A percentile compares a stretch with the other conserved stretches of the same genome.
These are phyloP conservation scores for Calonectria naviculata DNA, from an alignment of 2,329 filamentous ascomycete genomes.

Conservation along the genomic window DNA sequence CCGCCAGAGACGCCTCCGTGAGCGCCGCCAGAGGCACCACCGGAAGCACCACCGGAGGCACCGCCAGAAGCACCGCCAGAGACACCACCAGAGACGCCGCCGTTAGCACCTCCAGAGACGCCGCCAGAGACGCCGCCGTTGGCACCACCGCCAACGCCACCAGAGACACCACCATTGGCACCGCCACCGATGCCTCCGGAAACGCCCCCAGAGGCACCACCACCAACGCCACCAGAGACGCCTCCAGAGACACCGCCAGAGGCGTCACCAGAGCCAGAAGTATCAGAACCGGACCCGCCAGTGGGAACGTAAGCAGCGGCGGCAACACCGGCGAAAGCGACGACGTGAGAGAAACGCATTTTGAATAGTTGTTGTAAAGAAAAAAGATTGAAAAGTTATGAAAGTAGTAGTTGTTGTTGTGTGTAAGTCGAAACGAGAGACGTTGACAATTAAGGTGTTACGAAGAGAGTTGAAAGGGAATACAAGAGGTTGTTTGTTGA, in stretches of 20 bases:
- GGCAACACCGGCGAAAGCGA: constrained; percentile 40
- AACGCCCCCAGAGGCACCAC: background rate
- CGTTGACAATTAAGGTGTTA: background rate
- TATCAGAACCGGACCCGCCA: constrained; percentile 24
- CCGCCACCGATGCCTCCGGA: background rate
- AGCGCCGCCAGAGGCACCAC: background rate
- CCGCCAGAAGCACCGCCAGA: background rate
- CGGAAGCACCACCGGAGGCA: background rate
- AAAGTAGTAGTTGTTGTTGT: background rate
- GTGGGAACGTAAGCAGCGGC: constrained; percentile 24
- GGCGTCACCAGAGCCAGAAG: constrained; percentile 7
- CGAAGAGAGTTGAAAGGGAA: constrained; percentile 1
- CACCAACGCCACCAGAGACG: background rate
- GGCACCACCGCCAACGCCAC: background rate
- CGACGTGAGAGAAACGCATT: constrained; percentile 40
- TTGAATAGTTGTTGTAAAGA: constrained; percentile 25
- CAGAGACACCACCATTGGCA: background rate
- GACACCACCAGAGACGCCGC: background rate
- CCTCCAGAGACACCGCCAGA: background rate
- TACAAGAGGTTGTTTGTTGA: constrained; percentile 8
- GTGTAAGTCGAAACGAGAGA: constrained; percentile 6
- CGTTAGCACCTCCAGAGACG: background rate
- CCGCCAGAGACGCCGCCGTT: background rate
- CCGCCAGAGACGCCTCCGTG: background rate
- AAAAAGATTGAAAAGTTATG: constrained; percentile 2